Evolutionary conservation across 371 early-diverging fungal genomes (phyloP).

Genomic region (Basidiobolus meristosporus): DNA sequence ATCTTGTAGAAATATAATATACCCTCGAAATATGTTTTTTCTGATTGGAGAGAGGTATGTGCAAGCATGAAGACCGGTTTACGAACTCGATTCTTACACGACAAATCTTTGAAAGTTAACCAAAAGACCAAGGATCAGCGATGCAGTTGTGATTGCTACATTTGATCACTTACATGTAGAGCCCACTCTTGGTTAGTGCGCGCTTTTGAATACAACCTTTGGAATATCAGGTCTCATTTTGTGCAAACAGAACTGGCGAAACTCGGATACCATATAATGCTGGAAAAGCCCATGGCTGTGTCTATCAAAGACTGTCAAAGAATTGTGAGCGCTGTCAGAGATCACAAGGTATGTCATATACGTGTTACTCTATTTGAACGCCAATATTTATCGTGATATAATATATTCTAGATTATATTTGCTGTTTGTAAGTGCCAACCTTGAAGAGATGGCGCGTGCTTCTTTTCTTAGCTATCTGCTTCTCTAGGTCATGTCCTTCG

Average conservation of each 20-base stretch:
- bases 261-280: slow-evolving; percentile 21
- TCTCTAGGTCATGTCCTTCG: slow-evolving; percentile 23
- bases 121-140: slow-evolving; percentile 4
- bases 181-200: slow-evolving; percentile 7
- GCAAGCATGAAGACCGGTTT: too few relatives aligned
- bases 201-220: slow-evolving; percentile 7
- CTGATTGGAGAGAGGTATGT: too few relatives aligned
- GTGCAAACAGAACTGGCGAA: slow-evolving; percentile 14
- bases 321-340: slow-evolving; percentile 14
- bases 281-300: slow-evolving; percentile 34
- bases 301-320: slow-evolving; percentile 14
- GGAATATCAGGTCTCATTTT: slow-evolving; percentile 2
- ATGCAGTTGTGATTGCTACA: slow-evolving; percentile 8
- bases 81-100: too few relatives aligned
- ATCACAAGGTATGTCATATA: slow-evolving; percentile 10
- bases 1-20: too few relatives aligned
- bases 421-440: slow-evolving; percentile 1
- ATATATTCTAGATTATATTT: slow-evolving; percentile 2
- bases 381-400: too few relatives aligned
- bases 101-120: slow-evolving; percentile 3
- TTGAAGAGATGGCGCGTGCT: too few relatives aligned
- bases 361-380: not conserved
- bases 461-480: not conserved
- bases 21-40: too few relatives aligned
- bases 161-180: slow-evolving; percentile 7